These are phyloP conservation scores for Rhododendron henanense DNA, from an alignment of 148 eudicot species.

Conservation along the genomic window DNA sequence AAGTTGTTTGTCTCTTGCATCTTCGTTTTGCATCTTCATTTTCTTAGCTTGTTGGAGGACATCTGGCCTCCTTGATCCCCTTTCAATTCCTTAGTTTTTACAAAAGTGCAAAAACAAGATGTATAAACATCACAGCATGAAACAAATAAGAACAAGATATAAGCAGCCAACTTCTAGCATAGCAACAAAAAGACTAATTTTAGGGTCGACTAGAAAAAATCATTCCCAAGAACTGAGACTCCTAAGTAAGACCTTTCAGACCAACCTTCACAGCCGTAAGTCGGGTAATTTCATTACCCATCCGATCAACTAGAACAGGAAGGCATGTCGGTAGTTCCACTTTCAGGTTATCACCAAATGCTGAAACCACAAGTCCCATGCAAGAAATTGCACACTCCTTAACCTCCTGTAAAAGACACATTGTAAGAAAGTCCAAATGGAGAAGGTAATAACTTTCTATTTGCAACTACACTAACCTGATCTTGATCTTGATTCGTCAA, in stretches of 20 bases:
- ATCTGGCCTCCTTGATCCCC: neutral
- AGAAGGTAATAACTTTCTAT: neutral
- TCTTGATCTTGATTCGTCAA: slow-evolving; percentile 99
- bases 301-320: slow-evolving; percentile 96
- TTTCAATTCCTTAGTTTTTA: neutral
- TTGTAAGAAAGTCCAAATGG: slow-evolving; percentile 7
- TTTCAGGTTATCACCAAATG: slow-evolving; percentile 86
- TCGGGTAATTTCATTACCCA: slow-evolving; percentile 98
- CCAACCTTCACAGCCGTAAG: slow-evolving; percentile 97
- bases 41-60: neutral
- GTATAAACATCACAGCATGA: neutral
- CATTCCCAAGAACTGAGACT: neutral
- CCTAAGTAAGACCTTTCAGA: slow-evolving; percentile 9
- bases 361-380: slow-evolving; percentile 93
- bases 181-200: neutral
- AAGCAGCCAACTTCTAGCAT: neutral
- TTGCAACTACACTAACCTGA: slow-evolving; percentile 44
- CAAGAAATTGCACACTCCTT: slow-evolving; percentile 97
- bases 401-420: slow-evolving; percentile 57
- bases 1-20: neutral
- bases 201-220: neutral
- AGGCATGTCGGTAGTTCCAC: slow-evolving; percentile 78
- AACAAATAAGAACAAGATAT: neutral
- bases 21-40: neutral
- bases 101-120: neutral